Conservation (phyloP, 805 yeast genomes). For the Schwanniomyces occidentalis region DNA sequence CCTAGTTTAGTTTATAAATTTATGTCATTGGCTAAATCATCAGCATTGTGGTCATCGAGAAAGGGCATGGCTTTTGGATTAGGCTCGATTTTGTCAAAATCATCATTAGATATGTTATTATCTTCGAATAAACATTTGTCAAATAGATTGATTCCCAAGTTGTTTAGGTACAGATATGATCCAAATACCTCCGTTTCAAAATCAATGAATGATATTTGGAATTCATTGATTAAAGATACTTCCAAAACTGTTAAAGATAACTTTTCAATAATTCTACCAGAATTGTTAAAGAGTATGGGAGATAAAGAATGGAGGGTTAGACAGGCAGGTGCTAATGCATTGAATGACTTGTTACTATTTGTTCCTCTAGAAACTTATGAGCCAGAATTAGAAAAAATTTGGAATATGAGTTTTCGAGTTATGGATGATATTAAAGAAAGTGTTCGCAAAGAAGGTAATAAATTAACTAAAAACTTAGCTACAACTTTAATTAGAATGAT, state of each 20-base stretch:
- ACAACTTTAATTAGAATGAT: conserved; percentile 59
- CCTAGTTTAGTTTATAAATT: conserved; percentile 91
- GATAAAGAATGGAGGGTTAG: conserved; percentile 90
- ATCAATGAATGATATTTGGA: conserved; percentile 91
- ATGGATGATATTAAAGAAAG: conserved; percentile 95
- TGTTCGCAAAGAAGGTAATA: conserved; percentile 78
- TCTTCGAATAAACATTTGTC: conserved; percentile 55
- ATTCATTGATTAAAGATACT: conserved; percentile 61
- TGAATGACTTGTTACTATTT: conserved; percentile 68
- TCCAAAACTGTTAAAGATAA: conserved; percentile 53
- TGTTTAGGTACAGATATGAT: conserved; percentile 83
- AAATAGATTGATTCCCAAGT: conserved; percentile 69
- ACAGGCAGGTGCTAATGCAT: conserved; percentile 78
- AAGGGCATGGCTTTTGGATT: conserved; percentile 94
- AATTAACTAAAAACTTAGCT: conserved; percentile 66
- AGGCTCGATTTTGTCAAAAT: conserved; percentile 78
- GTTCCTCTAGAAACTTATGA: conserved; percentile 55
- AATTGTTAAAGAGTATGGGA: conserved; percentile 67
- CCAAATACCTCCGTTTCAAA: conserved; percentile 72
- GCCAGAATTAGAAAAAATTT: conserved; percentile 58
- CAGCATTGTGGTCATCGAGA: conserved; percentile 88
- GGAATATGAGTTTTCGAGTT: conserved; percentile 85
- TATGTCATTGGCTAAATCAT: conserved; percentile 86
- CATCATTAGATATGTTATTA: conserved; percentile 66
- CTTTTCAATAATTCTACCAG: conserved; percentile 60